Conservation (phyloP, 164 flowering plant species). For the Berberis vulgaris region DNA sequence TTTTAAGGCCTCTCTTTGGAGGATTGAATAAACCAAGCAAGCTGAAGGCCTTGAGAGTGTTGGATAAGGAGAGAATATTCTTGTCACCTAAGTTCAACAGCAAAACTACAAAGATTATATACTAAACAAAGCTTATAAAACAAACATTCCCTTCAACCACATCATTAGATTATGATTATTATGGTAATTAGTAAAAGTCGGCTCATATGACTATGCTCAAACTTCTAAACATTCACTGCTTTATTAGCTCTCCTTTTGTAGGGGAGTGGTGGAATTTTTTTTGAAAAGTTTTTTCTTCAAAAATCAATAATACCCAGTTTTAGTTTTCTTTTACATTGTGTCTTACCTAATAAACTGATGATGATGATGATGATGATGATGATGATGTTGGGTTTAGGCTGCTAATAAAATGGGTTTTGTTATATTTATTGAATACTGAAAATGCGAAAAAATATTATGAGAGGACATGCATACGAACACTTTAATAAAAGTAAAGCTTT, state of each 20-base stretch:
- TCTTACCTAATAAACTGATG: too few relatives aligned
- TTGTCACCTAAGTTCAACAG: conserved; percentile 51
- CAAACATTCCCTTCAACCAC: conserved; percentile 20
- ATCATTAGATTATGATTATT: conserved; percentile 80
- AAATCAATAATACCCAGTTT: too few relatives aligned
- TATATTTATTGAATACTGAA: too few relatives aligned
- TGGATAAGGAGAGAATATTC: conserved; percentile 65
- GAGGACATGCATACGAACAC: neutral
- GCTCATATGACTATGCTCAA: conserved; percentile 63
- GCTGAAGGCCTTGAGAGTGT: conserved; percentile 24
- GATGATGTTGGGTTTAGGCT: too few relatives aligned
- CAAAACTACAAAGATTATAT: conserved; percentile 47
- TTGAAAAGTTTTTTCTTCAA: too few relatives aligned
- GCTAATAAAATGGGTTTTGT: too few relatives aligned
- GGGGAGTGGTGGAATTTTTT: too few relatives aligned
- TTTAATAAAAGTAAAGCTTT: conserved; percentile 3
- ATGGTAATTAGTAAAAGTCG: conserved; percentile 62
- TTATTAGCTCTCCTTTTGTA: conserved; percentile 41
- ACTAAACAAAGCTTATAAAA: conserved; percentile 32
- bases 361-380: too few relatives aligned
- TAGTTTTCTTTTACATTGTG: too few relatives aligned
- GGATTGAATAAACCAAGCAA: conserved; percentile 35
- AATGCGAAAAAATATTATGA: too few relatives aligned
- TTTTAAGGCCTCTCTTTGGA: conserved; percentile 7
- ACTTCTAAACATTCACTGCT: conserved; percentile 86